Percentiles rank a stretch among this genome's conserved stretches.
phyloP scores from a whole-genome alignment of 768 basidiomycete genomes.

The Boletus coccyginus region DNA sequence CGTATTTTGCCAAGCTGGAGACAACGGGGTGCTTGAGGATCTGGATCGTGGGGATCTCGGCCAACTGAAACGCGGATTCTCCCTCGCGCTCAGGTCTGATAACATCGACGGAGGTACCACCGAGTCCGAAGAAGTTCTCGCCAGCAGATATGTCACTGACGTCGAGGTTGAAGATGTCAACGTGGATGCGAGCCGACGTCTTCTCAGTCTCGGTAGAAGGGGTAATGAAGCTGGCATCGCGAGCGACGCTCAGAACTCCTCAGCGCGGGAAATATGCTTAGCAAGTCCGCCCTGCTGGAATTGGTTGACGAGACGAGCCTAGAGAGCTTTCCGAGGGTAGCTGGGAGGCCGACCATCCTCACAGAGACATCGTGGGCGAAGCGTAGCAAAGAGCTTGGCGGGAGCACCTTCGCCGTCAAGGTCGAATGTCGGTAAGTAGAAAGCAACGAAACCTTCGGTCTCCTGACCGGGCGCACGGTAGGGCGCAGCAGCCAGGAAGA shows the following conservation, averaged over 20 bases:
- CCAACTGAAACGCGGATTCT: constrained; percentile 25
- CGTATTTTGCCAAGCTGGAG: constrained; percentile 31
- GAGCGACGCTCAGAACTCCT: constrained; percentile 23
- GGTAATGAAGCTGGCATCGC: constrained; percentile 20
- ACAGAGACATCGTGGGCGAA: constrained; percentile 27
- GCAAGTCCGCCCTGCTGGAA: constrained; percentile 36
- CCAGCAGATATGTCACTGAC: constrained; percentile 23
- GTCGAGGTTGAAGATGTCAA: constrained; percentile 23
- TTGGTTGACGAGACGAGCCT: constrained; percentile 34
- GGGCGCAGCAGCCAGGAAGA: constrained; percentile 36
- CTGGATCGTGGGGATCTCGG: constrained; percentile 39
- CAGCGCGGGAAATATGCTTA: constrained; percentile 27
- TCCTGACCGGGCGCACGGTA: constrained; percentile 38
- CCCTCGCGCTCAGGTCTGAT: constrained; percentile 31
- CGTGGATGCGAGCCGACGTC: constrained; percentile 29
- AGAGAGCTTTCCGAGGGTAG: constrained; percentile 43
- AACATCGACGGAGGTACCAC: constrained; percentile 41
- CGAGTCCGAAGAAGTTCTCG: constrained; percentile 42
- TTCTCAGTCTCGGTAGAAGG: constrained; percentile 27
- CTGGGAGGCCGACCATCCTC: constrained; percentile 32
- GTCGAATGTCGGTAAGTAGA: constrained; percentile 36
- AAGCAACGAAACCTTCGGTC: constrained; percentile 42
- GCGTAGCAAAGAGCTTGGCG: constrained; percentile 22
- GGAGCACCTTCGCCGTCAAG: constrained; percentile 25
- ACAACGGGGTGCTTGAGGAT: constrained; percentile 34